These are phyloP conservation scores for Penicillium macrosclerotiorum DNA, from an alignment of 495 filamentous ascomycete species.

Conservation along the genomic window DNA sequence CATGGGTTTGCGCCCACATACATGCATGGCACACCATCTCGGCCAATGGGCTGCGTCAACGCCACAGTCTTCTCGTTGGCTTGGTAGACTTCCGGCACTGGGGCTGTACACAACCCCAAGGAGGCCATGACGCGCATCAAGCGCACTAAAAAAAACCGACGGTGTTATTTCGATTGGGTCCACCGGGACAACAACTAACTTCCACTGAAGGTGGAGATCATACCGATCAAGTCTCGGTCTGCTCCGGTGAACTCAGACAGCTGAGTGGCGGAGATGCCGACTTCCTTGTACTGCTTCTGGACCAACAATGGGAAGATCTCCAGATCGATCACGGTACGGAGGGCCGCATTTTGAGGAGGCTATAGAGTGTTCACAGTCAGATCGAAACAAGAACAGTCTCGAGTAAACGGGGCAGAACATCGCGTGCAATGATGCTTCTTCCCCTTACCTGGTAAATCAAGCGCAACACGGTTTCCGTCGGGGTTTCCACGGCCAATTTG, in stretches of 20 bases:
- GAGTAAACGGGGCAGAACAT: too few species aligned
- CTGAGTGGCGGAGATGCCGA: conserved; percentile 27
- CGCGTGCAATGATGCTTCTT: too few species aligned
- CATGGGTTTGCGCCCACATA: conserved; percentile 22
- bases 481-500: conserved; percentile 32
- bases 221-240: conserved; percentile 33
- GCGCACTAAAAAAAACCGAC: conserved; percentile 31
- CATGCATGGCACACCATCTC: conserved; percentile 41
- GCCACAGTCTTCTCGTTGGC: conserved; percentile 33
- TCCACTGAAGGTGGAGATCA: too few species aligned
- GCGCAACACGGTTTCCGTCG: conserved; percentile 34
- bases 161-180: background rate
- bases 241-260: conserved; percentile 28
- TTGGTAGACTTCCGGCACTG: conserved; percentile 23
- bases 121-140: conserved; percentile 39
- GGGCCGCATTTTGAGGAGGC: conserved; percentile 42
- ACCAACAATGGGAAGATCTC: conserved; percentile 31
- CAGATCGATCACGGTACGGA: conserved; percentile 35
- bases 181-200: background rate
- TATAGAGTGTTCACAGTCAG: conserved; percentile 17
- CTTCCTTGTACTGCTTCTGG: conserved; percentile 15
- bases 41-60: conserved; percentile 33
- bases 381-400: too few species aligned
- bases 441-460: conserved; percentile 39
- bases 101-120: conserved; percentile 30